Evolutionary conservation across 192 early-diverging fungal genomes (phyloP).

Genomic region (Backusella morwellensis): DNA sequence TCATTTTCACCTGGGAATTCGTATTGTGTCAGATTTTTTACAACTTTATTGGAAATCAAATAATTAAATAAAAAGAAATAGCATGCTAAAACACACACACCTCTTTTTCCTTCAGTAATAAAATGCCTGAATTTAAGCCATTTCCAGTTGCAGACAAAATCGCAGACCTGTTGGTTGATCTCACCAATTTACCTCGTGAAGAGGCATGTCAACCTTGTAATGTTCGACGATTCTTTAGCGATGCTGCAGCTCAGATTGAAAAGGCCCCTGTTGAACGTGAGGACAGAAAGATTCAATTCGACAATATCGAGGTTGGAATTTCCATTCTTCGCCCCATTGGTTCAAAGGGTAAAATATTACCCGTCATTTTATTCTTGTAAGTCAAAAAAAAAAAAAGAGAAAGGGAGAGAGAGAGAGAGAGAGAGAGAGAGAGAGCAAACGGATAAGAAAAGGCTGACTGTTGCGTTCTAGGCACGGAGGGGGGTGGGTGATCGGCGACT

Average conservation of each 20-base stretch:
- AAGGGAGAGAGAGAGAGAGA: not conserved
- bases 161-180: not conserved
- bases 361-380: slow-evolving; percentile 12
- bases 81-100: not conserved
- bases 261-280: slow-evolving; percentile 5
- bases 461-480: slow-evolving; percentile 13
- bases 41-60: not conserved
- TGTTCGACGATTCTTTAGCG: not conserved
- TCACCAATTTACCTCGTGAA: not conserved
- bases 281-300: slow-evolving; percentile 8
- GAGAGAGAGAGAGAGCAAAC: not conserved
- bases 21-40: not conserved
- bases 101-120: not conserved
- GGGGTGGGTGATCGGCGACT: not conserved
- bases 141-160: not conserved
- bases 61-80: not conserved
- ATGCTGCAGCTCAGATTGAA: slow-evolving; percentile 6
- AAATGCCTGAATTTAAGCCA: not conserved
- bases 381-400: not conserved
- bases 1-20: not conserved
- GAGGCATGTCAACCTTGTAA: slow-evolving; percentile 2
- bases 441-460: not conserved
- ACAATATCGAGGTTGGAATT: slow-evolving; percentile 7
- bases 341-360: slow-evolving; percentile 3
- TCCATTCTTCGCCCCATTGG: slow-evolving; percentile 12